phyloP scores from a whole-genome alignment of 192 early-diverging fungal species.

The Pilobolus umbonatus region DNA sequence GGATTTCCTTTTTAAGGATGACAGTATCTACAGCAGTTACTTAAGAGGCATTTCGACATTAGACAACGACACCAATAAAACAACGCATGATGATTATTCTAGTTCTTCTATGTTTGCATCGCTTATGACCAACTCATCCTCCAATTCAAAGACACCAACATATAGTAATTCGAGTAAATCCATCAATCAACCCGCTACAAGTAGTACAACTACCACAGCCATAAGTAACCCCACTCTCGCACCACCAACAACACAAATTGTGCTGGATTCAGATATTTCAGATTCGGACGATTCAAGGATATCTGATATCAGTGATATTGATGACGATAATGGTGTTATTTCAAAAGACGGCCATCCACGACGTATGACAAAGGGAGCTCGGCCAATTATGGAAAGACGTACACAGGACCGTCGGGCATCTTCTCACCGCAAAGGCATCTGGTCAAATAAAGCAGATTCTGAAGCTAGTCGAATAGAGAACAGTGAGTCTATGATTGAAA shows the following conservation, averaged over 20 bases:
- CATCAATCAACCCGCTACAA: not conserved
- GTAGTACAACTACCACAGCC: not conserved
- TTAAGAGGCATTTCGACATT: not conserved
- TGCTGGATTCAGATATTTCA: constrained; percentile 27
- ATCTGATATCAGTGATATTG: constrained; percentile 5
- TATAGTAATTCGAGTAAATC: not conserved
- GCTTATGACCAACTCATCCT: not conserved
- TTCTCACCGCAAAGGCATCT: constrained; percentile 19
- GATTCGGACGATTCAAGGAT: constrained; percentile 18
- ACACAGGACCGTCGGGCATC: constrained; percentile 10
- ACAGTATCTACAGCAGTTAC: constrained; percentile 30
- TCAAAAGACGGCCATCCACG: not conserved
- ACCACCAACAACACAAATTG: constrained; percentile 1
- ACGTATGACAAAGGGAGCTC: constrained; percentile 13
- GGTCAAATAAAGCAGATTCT: constrained; percentile 19
- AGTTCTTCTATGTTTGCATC: constrained; percentile 19
- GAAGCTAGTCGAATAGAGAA: not conserved
- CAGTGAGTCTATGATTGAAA: constrained; percentile 17
- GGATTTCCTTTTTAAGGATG: constrained; percentile 16
- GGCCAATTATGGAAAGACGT: constrained; percentile 26
- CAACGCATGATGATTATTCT: not conserved
- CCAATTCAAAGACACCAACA: not conserved
- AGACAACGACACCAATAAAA: not conserved
- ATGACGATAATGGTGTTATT: not conserved
- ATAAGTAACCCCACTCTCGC: not conserved